Percentiles rank a stretch among this genome's conserved stretches.
These are phyloP conservation scores for Sclerotinia subarctica DNA, from an alignment of 2,329 filamentous ascomycete genomes.

Conservation along the genomic window DNA sequence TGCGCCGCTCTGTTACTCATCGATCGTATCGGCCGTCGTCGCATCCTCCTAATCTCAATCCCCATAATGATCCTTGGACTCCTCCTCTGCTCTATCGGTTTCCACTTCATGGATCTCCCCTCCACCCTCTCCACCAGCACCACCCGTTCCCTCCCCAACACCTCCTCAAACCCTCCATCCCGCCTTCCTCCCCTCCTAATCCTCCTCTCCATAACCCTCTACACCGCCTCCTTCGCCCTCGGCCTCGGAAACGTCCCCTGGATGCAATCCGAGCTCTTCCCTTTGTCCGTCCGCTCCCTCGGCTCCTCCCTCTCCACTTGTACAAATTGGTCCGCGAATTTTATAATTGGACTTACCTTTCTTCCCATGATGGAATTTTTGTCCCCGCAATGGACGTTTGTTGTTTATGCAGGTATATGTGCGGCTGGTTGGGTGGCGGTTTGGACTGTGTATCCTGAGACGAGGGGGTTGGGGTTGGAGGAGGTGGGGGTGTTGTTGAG, in stretches of 20 bases:
- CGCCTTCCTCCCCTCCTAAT: slow-evolving; percentile 54
- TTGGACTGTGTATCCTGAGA: slow-evolving; percentile 81
- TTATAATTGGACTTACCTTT: slow-evolving; percentile 81
- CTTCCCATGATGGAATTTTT: slow-evolving; percentile 79
- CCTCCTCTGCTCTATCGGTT: slow-evolving; percentile 67
- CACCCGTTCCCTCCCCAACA: slow-evolving; percentile 23
- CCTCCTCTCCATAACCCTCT: slow-evolving; percentile 72
- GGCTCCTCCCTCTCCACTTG: slow-evolving; percentile 72
- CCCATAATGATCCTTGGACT: slow-evolving; percentile 80
- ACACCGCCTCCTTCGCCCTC: slow-evolving; percentile 81
- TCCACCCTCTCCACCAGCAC: slow-evolving; percentile 23
- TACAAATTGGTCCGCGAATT: slow-evolving; percentile 87
- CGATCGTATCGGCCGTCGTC: slow-evolving; percentile 73
- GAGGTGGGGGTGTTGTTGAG: slow-evolving; percentile 71
- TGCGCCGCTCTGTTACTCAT: slow-evolving; percentile 72
- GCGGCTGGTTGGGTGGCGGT: slow-evolving; percentile 63
- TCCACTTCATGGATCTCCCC: slow-evolving; percentile 53
- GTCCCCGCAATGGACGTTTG: slow-evolving; percentile 74
- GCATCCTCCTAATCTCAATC: slow-evolving; percentile 77
- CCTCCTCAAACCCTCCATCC: slow-evolving; percentile 27
- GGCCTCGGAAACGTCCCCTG: slow-evolving; percentile 91
- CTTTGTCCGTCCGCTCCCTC: slow-evolving; percentile 67
- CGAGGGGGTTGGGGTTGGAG: slow-evolving; percentile 75
- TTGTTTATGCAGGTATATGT: slow-evolving; percentile 73
- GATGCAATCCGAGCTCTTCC: slow-evolving; percentile 94